Evolutionary conservation across 805 yeast species (phyloP).

Genomic region (Metschnikowia henanensis): DNA sequence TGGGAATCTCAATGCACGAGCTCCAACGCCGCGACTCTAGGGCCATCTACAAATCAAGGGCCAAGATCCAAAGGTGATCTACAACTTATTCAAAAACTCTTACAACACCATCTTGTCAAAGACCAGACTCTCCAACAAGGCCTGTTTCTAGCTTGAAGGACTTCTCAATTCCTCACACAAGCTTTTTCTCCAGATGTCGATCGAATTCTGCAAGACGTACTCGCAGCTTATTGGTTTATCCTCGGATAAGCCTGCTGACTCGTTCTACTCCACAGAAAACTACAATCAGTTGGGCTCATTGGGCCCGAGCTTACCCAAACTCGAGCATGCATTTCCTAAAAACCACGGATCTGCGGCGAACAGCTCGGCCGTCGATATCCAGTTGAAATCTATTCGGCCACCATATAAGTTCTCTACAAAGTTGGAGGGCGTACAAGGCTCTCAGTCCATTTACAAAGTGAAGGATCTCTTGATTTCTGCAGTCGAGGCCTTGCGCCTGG

Average conservation of each 20-base stretch:
- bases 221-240: conserved; percentile 48
- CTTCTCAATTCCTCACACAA: no score
- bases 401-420: conserved; percentile 58
- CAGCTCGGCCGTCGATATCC: conserved; percentile 22
- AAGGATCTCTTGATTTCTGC: conserved; percentile 38
- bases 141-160: no score
- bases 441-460: conserved; percentile 36
- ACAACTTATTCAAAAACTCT: no score
- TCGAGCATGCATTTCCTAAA: conserved; percentile 36
- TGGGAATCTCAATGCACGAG: no score
- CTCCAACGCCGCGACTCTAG: no score
- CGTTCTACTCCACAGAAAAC: conserved; percentile 34
- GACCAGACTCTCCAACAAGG: no score
- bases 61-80: no score
- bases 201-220: conserved; percentile 46
- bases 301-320: conserved; percentile 51
- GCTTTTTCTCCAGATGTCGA: no score
- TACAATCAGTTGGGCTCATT: conserved; percentile 29
- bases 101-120: no score
- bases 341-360: background rate
- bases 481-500: conserved; percentile 24
- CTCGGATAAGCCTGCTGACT: conserved; percentile 32
- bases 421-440: conserved; percentile 23
- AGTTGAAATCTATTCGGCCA: conserved; percentile 66
- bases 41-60: no score